Evolutionary conservation across 2,329 filamentous ascomycete species (phyloP), one percentile per base, ranked within the genome.

Genomic region (Corinectria fuckeliana): DNA sequence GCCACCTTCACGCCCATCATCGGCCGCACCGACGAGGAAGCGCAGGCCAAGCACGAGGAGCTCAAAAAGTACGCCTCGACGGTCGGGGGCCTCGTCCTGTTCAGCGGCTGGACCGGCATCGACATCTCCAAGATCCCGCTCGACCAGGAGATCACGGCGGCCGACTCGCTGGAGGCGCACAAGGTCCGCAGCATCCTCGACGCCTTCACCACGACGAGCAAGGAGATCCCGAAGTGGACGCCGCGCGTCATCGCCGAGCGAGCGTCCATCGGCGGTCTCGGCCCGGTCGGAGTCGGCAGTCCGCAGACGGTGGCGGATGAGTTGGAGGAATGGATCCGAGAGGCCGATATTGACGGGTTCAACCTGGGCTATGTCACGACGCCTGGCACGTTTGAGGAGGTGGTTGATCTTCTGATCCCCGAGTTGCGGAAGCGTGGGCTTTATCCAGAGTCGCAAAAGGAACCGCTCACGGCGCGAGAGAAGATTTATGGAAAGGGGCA

Each of bases 401-500:
- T 75, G 1, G 72, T 75, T 3, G 69, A 75, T 18, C 64, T 74
- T 3, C 39, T 75, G 3, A 60, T 75, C 0, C 72, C 73, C 3
- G 73, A 74, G 34, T 61, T 75, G 21, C 60, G 70, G 20, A 61
- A 61, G 16, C 62, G 73, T 1, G 71, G 72, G 0, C n/a, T 74
- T 1, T 77, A 76, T 47, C 64, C 65, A 4, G 62, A 62, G 9
- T 13, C 38, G 3, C 66, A 70, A 0, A 61, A 32, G 75, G 78
- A 25, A 74, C 77, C 14, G 65, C 69, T n/a, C 66, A 86, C 83
- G 2, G 80, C 81, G 0, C 75, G 86, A 16, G 87, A 90, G 73
- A 88, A 84, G 73, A 75, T 89, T 0, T 89, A 88, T 70, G 86
- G 86, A 0, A 78, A 77, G 60, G 87, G 87, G 0, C 86, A 89